Evolutionary conservation across 2,329 filamentous ascomycete genomes (phyloP), one percentile per base, ranked within the genome.

Genomic region (Colletotrichum ledebouriae): DNA sequence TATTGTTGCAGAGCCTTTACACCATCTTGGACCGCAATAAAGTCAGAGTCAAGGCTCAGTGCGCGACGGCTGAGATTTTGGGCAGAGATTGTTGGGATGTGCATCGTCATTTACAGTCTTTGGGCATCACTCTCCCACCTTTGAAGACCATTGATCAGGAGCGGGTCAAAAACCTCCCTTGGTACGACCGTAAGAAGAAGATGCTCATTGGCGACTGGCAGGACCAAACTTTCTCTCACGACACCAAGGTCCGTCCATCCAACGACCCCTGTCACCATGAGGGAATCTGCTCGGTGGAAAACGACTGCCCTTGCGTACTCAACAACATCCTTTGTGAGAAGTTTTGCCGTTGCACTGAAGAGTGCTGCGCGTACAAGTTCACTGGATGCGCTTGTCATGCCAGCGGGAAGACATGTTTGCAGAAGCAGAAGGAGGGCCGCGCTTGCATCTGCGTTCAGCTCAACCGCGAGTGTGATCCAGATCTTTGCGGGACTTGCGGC

Each of bases 381-480:
- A 90, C 87, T 0, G 89, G 89, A 2, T 92, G 89, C 74, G 84
- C 84, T 3, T 95, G 92, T 73, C 82, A 88, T 57, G 80, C 81
- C 0, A 80, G 80, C 6, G 92, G 91, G 61, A 87, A 87, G 75
- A 84, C 84, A 1, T 92, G 89, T 70, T 72, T 84, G 6, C 77
- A 84, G 12, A 86, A 85, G 49, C 82, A 89, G 72, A 86, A 85
- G 69, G 86, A 88, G 63, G 79, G 80, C 56, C 79, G 78, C 68
- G 84, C 85, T 3, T 96, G 93, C 75, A 89, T 91, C 13, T 97
- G 93, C 73, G 83, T 89, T 20, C 84, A 87, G 73, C 83, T 93
- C 59, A 91, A 92, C 72, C 87, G 93, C 44, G 93, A 97, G 79
- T 97, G 93, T 74, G 93, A 96, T 73, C 89, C 92, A 2, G 88